Conservation (phyloP, 345 rosid genomes). For the Hevea brasiliensis region DNA sequence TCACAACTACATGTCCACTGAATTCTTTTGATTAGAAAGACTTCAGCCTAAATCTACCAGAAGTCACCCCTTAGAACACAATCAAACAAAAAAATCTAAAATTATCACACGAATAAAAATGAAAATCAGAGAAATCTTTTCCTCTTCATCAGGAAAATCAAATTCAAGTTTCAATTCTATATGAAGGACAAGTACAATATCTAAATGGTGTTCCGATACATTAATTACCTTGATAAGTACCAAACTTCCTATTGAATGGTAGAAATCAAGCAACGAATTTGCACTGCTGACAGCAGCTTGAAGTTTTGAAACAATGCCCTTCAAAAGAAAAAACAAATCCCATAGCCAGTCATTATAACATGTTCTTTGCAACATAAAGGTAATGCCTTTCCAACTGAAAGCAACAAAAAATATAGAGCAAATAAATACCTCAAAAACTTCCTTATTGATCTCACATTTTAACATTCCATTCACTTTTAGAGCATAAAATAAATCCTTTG, state of each 20-base stretch:
- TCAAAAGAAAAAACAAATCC: not conserved
- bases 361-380: not conserved
- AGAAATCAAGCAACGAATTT: conserved; percentile 69
- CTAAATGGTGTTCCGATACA: not conserved
- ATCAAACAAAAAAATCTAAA: not conserved
- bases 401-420: not conserved
- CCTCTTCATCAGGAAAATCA: not conserved
- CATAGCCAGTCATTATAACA: too few relatives aligned
- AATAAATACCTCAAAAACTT: conserved; percentile 54
- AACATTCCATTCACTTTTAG: conserved; percentile 63
- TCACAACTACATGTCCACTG: not conserved
- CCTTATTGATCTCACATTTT: conserved; percentile 51
- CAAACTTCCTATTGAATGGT: conserved; percentile 71
- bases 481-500: conserved; percentile 68
- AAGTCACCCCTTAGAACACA: not conserved
- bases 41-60: not conserved
- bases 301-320: conserved; percentile 67
- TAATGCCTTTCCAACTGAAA: not conserved
- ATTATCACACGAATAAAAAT: not conserved
- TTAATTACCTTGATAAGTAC: conserved; percentile 72
- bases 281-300: conserved; percentile 62
- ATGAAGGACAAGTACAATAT: not conserved
- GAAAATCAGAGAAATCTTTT: not conserved
- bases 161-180: too few relatives aligned
- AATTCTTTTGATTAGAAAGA: not conserved